Conservation (phyloP, 495 filamentous ascomycete genomes). For the Venustampulla echinocandica region DNA sequence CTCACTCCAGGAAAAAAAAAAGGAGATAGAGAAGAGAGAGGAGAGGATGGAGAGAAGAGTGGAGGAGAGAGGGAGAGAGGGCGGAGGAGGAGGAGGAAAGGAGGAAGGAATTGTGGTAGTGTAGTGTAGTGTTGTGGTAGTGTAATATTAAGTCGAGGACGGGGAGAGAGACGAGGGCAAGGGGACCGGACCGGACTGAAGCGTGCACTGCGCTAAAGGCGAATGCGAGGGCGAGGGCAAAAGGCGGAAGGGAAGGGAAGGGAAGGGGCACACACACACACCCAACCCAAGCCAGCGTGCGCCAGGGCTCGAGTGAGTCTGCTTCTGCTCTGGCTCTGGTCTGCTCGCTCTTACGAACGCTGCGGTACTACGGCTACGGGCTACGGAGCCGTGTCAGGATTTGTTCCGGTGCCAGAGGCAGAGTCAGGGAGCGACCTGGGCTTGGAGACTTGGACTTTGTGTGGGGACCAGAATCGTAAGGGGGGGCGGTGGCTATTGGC, state of each 20-base stretch:
- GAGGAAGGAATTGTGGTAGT: neutral
- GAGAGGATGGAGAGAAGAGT: neutral
- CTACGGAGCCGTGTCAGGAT: too few relatives aligned
- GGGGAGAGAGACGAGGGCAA: too few relatives aligned
- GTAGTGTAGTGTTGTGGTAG: neutral
- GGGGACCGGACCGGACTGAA: too few relatives aligned
- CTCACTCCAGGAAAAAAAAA: conserved; percentile 1
- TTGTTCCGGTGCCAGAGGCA: too few relatives aligned
- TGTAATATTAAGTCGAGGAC: too few relatives aligned
- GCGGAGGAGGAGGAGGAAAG: neutral
- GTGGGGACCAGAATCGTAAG: too few relatives aligned
- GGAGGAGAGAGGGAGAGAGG: neutral
- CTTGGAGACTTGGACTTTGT: too few relatives aligned
- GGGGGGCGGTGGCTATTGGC: neutral
- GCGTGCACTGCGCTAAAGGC: neutral
- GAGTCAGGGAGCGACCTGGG: too few relatives aligned
- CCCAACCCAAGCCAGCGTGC: too few relatives aligned
- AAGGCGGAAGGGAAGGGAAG: neutral
- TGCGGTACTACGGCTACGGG: too few relatives aligned
- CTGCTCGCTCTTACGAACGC: too few relatives aligned
- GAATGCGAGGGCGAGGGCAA: neutral
- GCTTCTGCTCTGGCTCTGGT: neutral
- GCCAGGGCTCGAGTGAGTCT: neutral
- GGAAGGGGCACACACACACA: too few relatives aligned
- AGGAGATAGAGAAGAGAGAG: neutral